These are phyloP conservation scores for Angomonas deanei DNA, from an alignment of 208 protist genomes.

Conservation along the genomic window DNA sequence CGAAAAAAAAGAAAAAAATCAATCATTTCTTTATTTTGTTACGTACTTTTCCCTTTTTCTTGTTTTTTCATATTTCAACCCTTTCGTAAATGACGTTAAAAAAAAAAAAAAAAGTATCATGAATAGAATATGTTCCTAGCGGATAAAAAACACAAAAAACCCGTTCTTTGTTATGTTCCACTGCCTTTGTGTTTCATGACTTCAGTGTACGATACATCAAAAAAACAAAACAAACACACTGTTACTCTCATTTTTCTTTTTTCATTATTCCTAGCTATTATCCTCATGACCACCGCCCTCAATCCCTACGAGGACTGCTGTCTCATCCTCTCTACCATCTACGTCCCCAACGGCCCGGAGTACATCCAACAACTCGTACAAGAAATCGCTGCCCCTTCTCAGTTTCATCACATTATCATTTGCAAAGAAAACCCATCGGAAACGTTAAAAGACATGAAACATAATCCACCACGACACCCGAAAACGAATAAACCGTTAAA, in stretches of 20 bases:
- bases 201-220: too few relatives aligned
- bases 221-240: not conserved
- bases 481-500: not conserved
- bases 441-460: not conserved
- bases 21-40: not conserved
- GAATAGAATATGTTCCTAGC: too few relatives aligned
- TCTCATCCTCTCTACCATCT: not conserved
- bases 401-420: not conserved
- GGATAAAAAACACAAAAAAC: too few relatives aligned
- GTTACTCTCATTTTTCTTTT: not conserved
- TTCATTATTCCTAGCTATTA: not conserved
- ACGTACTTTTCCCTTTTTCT: not conserved
- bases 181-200: too few relatives aligned
- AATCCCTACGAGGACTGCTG: not conserved
- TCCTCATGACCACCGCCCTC: not conserved
- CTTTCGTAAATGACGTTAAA: conserved; percentile 10
- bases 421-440: not conserved
- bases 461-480: not conserved
- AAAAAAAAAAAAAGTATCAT: conserved; percentile 1
- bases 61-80: not conserved
- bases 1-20: not conserved
- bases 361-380: not conserved
- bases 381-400: too few relatives aligned
- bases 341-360: not conserved
- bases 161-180: not conserved